A percentile compares a stretch with the other conserved stretches of the same genome.
Conservation (phyloP, 2,329 filamentous ascomycete genomes). For the Xylaria sp. region DNA sequence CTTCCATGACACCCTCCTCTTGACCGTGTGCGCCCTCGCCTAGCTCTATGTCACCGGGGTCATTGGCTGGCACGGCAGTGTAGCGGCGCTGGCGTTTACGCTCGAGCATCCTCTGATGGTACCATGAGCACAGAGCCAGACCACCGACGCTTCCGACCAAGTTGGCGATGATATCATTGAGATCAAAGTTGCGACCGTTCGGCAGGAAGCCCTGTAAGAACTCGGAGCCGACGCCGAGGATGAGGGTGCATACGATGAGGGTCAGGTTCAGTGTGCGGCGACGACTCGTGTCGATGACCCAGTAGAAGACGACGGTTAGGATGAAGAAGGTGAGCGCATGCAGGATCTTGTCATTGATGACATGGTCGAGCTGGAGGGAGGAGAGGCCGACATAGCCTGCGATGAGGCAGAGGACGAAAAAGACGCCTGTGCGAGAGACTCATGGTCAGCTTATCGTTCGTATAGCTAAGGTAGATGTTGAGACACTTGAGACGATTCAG, state of each 20-base stretch:
- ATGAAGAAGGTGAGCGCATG: constrained; percentile 87
- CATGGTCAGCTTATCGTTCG: constrained; percentile 5
- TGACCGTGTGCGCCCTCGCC: constrained; percentile 53
- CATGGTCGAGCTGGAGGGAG: constrained; percentile 47
- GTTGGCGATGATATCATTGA: constrained; percentile 84
- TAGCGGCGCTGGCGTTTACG: constrained; percentile 72
- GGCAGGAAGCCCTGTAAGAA: constrained; percentile 70
- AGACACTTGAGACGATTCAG: not conserved
- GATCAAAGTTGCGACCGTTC: constrained; percentile 66
- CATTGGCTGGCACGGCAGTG: constrained; percentile 19
- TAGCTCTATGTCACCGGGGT: constrained; percentile 64
- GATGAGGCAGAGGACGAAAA: constrained; percentile 64
- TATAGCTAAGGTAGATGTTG: not conserved
- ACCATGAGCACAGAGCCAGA: constrained; percentile 75
- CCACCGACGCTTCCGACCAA: constrained; percentile 69
- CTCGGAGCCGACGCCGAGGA: constrained; percentile 67
- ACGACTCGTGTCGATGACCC: constrained; percentile 87
- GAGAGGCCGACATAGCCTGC: constrained; percentile 78
- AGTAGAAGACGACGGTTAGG: constrained; percentile 87
- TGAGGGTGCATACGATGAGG: constrained; percentile 69
- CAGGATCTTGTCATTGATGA: constrained; percentile 83
- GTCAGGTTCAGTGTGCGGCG: constrained; percentile 81
- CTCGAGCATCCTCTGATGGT: constrained; percentile 93
- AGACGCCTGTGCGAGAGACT: constrained; percentile 52
- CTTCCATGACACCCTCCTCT: constrained; percentile 56